These are phyloP conservation scores for Tricholoma hemisulphureum DNA, from an alignment of 768 basidiomycete species.

Conservation along the genomic window DNA sequence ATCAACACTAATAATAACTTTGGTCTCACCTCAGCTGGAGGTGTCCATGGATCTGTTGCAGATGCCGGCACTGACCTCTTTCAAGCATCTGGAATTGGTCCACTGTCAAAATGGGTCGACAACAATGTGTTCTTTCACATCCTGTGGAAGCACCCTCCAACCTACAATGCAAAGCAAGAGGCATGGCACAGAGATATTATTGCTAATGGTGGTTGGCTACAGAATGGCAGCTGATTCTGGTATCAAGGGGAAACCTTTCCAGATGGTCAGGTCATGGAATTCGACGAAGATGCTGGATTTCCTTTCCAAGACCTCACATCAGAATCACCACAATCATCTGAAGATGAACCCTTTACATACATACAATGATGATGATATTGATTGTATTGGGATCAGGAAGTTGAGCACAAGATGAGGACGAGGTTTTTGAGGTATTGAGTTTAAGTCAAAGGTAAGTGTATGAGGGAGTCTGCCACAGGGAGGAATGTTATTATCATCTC, in stretches of 20 bases:
- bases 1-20: too few species aligned
- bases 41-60: not conserved
- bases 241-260: not conserved
- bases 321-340: not conserved
- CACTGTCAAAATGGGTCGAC: conserved; percentile 25
- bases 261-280: not conserved
- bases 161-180: not conserved
- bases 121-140: conserved; percentile 21
- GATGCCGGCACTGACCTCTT: conserved; percentile 20
- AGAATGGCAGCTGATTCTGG: not conserved
- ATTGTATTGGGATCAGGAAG: too few species aligned
- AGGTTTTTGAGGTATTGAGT: too few species aligned
- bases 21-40: not conserved
- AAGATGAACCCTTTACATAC: not conserved
- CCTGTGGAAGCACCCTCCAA: not conserved
- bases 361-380: conserved; percentile 28
- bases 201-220: not conserved
- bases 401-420: too few species aligned
- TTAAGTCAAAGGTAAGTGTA: too few species aligned
- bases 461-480: too few species aligned
- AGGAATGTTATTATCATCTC: too few species aligned
- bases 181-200: not conserved
- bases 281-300: not conserved
- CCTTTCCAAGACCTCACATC: not conserved
- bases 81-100: conserved; percentile 13